phyloP scores from a whole-genome alignment of 768 basidiomycete genomes.

The Roridomyces roridus region DNA sequence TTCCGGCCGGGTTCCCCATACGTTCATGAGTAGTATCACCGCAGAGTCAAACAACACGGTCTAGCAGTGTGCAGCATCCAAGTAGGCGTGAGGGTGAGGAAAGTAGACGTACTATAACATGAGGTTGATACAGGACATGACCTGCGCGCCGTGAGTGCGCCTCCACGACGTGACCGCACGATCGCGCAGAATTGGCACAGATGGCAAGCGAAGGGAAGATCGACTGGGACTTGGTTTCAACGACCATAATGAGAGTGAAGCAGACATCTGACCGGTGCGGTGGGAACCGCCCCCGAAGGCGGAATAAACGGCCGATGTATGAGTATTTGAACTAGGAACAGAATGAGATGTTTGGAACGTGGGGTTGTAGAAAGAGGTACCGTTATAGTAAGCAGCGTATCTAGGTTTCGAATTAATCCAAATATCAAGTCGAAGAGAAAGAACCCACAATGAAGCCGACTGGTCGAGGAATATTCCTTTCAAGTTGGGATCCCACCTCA shows the following conservation, averaged over 20 bases:
- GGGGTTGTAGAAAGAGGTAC: not conserved
- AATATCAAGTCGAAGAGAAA: not conserved
- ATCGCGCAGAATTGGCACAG: constrained; percentile 52
- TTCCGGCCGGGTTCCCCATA: constrained; percentile 35
- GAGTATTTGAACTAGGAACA: constrained; percentile 9
- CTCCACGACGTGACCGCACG: constrained; percentile 52
- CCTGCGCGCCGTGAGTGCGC: constrained; percentile 40
- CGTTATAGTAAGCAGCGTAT: constrained; percentile 3
- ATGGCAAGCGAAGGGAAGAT: constrained; percentile 51
- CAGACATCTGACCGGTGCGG: not conserved
- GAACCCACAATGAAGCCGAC: too few relatives aligned
- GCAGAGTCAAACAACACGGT: constrained; percentile 40
- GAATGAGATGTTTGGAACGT: not conserved
- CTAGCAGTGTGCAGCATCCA: constrained; percentile 6
- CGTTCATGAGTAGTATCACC: constrained; percentile 47
- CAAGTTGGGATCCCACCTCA: constrained; percentile 10
- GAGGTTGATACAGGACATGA: too few relatives aligned
- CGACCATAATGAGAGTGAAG: not conserved
- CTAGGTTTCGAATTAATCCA: not conserved
- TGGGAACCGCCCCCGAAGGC: not conserved
- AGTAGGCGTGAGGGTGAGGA: not conserved
- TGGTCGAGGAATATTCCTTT: not conserved
- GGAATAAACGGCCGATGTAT: constrained; percentile 14
- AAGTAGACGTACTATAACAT: constrained; percentile 24
- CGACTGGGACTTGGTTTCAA: not conserved